phyloP scores from a whole-genome alignment of 2,329 filamentous ascomycete species.

The Colletotrichum cereale region DNA sequence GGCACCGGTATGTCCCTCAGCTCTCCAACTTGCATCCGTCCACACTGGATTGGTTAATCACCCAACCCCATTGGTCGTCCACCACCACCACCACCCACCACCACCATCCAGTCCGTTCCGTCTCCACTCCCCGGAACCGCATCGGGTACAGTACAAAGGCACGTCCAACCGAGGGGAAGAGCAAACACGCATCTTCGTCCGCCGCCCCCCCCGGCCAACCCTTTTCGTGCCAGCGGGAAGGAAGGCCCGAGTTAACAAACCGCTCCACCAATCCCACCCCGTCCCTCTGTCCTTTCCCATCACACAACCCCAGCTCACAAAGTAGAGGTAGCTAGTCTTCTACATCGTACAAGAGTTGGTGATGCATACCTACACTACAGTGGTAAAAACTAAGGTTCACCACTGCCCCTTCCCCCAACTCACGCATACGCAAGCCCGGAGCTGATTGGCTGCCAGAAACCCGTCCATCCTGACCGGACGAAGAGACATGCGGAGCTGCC shows the following conservation, averaged over 20 bases:
- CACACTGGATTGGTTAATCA: constrained; percentile 21
- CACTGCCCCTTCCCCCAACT: neutral
- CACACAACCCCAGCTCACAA: neutral
- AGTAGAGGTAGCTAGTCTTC: too few relatives aligned
- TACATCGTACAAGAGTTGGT: too few relatives aligned
- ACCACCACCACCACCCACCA: neutral
- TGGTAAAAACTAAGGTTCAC: too few relatives aligned
- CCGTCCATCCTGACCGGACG: neutral
- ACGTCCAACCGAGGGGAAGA: constrained; percentile 13
- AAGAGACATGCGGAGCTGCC: constrained; percentile 15
- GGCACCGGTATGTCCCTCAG: neutral
- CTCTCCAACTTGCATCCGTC: neutral
- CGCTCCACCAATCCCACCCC: neutral
- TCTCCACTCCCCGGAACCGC: neutral
- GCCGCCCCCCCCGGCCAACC: neutral
- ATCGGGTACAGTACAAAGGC: neutral
- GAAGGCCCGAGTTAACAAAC: neutral
- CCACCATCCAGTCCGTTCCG: neutral
- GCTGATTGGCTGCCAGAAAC: neutral
- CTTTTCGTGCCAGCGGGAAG: neutral
- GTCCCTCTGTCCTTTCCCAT: constrained; percentile 7
- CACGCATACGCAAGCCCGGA: constrained; percentile 1
- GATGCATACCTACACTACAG: too few relatives aligned
- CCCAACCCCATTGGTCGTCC: constrained; percentile 22
- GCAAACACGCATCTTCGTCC: constrained; percentile 21